Evolutionary conservation across 805 yeast genomes (phyloP).

Genomic region (Suhomyces xylopsoci): DNA sequence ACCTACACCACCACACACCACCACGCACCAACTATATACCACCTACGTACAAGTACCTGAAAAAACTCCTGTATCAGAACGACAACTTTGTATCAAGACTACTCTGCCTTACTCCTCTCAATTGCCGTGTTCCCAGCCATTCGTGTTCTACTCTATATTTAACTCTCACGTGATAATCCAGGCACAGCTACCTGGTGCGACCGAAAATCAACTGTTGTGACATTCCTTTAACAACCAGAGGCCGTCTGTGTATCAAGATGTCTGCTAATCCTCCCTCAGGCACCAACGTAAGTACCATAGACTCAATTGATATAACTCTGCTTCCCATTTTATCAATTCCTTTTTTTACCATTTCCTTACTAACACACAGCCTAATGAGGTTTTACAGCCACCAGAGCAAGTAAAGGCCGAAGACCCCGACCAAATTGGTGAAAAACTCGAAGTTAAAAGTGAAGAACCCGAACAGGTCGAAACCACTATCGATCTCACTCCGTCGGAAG

Average conservation of each 20-base stretch:
- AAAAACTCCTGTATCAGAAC: too few relatives aligned
- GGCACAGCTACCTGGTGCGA: neutral
- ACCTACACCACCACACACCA: neutral
- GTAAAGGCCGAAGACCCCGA: constrained; percentile 7
- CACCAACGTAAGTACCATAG: constrained; percentile 5
- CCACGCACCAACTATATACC: too few relatives aligned
- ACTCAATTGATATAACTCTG: neutral
- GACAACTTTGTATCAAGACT: too few relatives aligned
- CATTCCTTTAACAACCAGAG: neutral
- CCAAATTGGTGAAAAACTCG: constrained; percentile 4
- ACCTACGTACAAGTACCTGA: too few relatives aligned
- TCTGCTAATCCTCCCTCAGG: constrained; percentile 1
- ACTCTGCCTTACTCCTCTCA: neutral
- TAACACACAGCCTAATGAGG: constrained; percentile 31
- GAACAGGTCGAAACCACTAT: constrained; percentile 3
- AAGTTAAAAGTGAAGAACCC: neutral
- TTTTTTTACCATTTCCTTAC: constrained; percentile 5
- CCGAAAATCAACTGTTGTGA: neutral
- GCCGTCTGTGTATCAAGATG: neutral
- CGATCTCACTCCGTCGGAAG: constrained; percentile 35
- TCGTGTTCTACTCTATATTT: neutral
- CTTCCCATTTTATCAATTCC: neutral
- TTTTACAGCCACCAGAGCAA: constrained; percentile 34
- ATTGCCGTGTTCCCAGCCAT: neutral
- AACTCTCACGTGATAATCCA: neutral